Evolutionary conservation across 192 early-diverging fungal species (phyloP).

Genomic region (Bifiguratus adelaidae): DNA sequence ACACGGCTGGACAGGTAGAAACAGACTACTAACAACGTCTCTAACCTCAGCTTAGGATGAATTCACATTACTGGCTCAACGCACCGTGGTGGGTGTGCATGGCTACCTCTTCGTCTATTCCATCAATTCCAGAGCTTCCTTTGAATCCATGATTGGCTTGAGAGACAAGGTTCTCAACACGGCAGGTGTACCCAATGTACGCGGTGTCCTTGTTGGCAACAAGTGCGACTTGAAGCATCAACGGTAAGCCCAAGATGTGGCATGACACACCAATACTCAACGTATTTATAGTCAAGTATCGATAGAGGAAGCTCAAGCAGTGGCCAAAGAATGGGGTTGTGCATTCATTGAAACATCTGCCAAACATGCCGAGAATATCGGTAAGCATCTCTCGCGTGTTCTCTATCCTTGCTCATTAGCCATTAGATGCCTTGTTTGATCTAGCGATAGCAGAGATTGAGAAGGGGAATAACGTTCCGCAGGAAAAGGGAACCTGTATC

Average conservation of each 20-base stretch:
- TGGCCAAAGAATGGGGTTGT: slow-evolving; percentile 80
- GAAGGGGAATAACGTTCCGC: slow-evolving; percentile 49
- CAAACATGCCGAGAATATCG: slow-evolving; percentile 85
- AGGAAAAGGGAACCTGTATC: slow-evolving; percentile 40
- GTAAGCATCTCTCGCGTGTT: slow-evolving; percentile 14
- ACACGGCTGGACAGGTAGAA: slow-evolving; percentile 89
- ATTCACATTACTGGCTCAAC: slow-evolving; percentile 86
- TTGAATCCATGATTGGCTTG: slow-evolving; percentile 85
- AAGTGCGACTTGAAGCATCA: slow-evolving; percentile 80
- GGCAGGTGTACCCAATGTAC: slow-evolving; percentile 82
- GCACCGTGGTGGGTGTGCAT: slow-evolving; percentile 83
- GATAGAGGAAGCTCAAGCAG: slow-evolving; percentile 58
- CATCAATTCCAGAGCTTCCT: slow-evolving; percentile 69
- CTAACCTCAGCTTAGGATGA: slow-evolving; percentile 54
- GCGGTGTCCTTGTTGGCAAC: slow-evolving; percentile 86
- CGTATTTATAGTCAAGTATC: slow-evolving; percentile 54
- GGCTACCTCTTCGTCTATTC: slow-evolving; percentile 95
- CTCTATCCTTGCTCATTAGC: not conserved
- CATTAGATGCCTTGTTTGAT: slow-evolving; percentile 60
- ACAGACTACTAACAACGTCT: not conserved
- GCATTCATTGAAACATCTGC: slow-evolving; percentile 85
- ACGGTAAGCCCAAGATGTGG: slow-evolving; percentile 16
- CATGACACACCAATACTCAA: not conserved
- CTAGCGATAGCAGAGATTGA: slow-evolving; percentile 78
- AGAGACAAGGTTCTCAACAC: slow-evolving; percentile 92